phyloP scores from a whole-genome alignment of 345 rosid genomes.

The Schrenkiella parvula region DNA sequence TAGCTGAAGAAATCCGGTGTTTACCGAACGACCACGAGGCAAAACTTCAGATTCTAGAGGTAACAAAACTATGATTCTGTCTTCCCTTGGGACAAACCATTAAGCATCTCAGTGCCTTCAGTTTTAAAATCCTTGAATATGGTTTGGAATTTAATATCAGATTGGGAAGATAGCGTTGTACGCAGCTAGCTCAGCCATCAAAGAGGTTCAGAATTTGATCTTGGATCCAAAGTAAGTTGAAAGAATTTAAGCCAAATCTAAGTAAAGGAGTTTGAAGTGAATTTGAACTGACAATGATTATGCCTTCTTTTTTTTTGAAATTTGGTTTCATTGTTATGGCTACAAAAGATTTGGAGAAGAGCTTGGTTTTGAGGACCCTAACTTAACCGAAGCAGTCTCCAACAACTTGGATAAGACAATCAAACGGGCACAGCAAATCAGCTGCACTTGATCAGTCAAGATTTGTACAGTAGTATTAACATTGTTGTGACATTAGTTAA shows the following conservation, averaged over 20 bases:
- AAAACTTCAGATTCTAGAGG: conserved; percentile 89
- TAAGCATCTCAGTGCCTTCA: conserved; percentile 1
- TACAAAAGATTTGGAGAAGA: conserved; percentile 61
- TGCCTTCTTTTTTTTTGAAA: neutral
- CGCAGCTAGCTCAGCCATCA: conserved; percentile 60
- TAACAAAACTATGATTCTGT: conserved; percentile 22
- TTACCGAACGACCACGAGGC: conserved; percentile 85
- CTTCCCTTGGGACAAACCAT: neutral
- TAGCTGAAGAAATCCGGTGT: conserved; percentile 80
- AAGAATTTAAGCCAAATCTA: neutral
- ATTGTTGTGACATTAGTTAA: conserved; percentile 26
- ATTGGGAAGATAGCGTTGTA: conserved; percentile 79
- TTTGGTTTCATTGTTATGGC: conserved; percentile 8
- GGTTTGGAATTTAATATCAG: conserved; percentile 40
- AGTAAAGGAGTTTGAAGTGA: neutral
- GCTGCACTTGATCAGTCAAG: conserved; percentile 46
- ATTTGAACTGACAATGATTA: neutral
- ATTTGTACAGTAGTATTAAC: conserved; percentile 30
- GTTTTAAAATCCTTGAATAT: conserved; percentile 7
- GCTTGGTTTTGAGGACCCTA: conserved; percentile 81
- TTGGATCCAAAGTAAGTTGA: conserved; percentile 82
- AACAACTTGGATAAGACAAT: conserved; percentile 65
- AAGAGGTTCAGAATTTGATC: conserved; percentile 88
- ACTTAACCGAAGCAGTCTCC: conserved; percentile 74
- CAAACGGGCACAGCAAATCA: conserved; percentile 50